phyloP scores from a whole-genome alignment of 148 eudicot species.

The Rhododendron ovatum region DNA sequence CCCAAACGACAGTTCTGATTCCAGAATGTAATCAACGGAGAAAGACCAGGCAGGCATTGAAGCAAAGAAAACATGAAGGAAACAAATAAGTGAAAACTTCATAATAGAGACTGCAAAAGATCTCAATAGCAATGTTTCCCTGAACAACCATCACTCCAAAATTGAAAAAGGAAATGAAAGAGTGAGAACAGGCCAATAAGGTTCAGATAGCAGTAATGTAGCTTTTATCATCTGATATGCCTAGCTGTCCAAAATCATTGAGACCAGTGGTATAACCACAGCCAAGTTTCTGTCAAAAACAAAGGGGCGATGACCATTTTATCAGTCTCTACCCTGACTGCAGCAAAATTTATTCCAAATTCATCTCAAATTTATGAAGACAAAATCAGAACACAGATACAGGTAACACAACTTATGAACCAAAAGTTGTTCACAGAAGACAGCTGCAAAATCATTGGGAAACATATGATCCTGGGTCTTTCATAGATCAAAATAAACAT shows the following conservation, averaged over 20 bases:
- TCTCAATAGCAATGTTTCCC: not conserved
- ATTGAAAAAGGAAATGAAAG: not conserved
- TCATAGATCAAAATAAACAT: not conserved
- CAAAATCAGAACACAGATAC: not conserved
- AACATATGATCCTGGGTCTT: constrained; percentile 5
- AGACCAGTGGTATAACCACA: constrained; percentile 87
- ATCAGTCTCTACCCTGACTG: constrained; percentile 3
- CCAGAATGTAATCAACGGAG: not conserved
- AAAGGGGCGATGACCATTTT: not conserved
- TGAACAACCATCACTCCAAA: not conserved
- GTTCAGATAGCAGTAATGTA: constrained; percentile 42
- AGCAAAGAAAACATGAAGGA: not conserved
- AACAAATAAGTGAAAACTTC: not conserved
- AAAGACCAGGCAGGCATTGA: not conserved
- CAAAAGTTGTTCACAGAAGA: not conserved
- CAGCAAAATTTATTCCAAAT: constrained; percentile 1
- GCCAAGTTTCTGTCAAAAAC: constrained; percentile 67
- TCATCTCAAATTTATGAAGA: not conserved
- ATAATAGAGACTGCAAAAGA: not conserved
- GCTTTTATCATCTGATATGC: constrained; percentile 56
- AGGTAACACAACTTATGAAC: not conserved
- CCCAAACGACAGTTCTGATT: not conserved
- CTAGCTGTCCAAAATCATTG: constrained; percentile 96
- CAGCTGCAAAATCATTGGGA: not conserved
- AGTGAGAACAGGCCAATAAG: constrained; percentile 3